These are phyloP conservation scores for Fallopia convolvulus DNA, from an alignment of 148 eudicot genomes.

Conservation along the genomic window DNA sequence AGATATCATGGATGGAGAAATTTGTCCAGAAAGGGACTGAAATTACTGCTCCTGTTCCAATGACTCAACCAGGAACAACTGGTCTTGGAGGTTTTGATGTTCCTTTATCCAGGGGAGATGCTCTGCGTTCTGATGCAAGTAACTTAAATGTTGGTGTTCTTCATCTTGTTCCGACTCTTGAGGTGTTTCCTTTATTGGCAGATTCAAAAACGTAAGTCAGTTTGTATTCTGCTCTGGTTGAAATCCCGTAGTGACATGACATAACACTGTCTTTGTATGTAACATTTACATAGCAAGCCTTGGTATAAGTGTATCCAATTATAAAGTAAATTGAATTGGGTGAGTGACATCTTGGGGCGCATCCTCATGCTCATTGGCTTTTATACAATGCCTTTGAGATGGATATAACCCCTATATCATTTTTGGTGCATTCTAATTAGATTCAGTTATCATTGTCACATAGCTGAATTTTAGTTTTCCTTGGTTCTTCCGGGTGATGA, in stretches of 20 bases:
- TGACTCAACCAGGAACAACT: constrained; percentile 75
- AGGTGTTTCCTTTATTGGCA: constrained; percentile 79
- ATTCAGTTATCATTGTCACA: too few species aligned
- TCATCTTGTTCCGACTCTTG: constrained; percentile 90
- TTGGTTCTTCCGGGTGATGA: too few species aligned
- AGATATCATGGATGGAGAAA: constrained; percentile 99
- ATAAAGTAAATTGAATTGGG: background rate
- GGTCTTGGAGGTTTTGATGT: constrained; percentile 99
- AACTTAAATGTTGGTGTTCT: constrained; percentile 92
- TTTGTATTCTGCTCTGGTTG: constrained; percentile 6
- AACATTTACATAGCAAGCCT: background rate
- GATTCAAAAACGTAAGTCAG: constrained; percentile 70
- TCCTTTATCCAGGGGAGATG: constrained; percentile 80
- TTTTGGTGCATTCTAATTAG: too few species aligned
- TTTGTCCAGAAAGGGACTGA: constrained; percentile 90
- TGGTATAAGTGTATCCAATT: background rate
- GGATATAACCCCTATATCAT: too few species aligned
- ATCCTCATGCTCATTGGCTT: too few species aligned
- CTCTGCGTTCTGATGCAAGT: constrained; percentile 90
- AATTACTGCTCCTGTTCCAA: constrained; percentile 89
- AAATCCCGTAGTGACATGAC: background rate
- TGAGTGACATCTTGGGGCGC: too few species aligned
- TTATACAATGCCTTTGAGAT: too few species aligned
- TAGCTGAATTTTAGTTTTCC: too few species aligned
- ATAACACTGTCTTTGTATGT: background rate